Evolutionary conservation across 495 filamentous ascomycete genomes (phyloP), one percentile per base, ranked within the genome.

Genomic region (Penicillium goetzii): DNA sequence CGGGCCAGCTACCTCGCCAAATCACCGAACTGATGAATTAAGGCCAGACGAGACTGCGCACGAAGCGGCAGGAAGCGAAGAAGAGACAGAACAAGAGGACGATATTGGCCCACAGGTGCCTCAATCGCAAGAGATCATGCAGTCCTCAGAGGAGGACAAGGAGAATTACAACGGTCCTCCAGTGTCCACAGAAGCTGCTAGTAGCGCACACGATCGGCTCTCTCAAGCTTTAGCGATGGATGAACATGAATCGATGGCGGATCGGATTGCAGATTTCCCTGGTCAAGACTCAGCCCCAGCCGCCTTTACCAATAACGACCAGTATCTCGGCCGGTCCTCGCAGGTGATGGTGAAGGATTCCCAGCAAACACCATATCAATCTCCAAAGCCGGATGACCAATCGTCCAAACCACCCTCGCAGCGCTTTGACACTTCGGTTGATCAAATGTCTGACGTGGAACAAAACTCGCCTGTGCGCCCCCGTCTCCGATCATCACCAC

Each of bases 51-150:
- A 69, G 11, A 34, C 36, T 30, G 67, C 60, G 41, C 36, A 51
- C 1, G 72, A 67, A 30, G 65, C 66, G 7, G 73, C 62, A 23
- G 66, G 68, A 11, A 85, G 80, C 25, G 83, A 85, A 67, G 83
- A 81, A 59, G 82, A 84, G 64, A 84, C 82, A 0, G 82, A 84
- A 51, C 78, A 80, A 52, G 83, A 85, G 58, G 81, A 83, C 41
- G 74, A 80, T 45, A 12, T 60, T 15, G 66, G 57, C 12, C 64
- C 65, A 5, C 65, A 72, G 51, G 63, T 77, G 0, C 65, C 68
- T 15, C 67, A 53, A 32, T 74, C 74, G 34, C 74, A 75, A 51
- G 70, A 75, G 15, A 52, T 34, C 17, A 60, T 62, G 32, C 60
- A 70, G 32, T 68, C 68, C 11, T 70, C 71, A 53, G 82, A 84